Base-by-base conservation (phyloP, 2,329 filamentous ascomycete genomes). In the Dactylellina parvicollis region DNA sequence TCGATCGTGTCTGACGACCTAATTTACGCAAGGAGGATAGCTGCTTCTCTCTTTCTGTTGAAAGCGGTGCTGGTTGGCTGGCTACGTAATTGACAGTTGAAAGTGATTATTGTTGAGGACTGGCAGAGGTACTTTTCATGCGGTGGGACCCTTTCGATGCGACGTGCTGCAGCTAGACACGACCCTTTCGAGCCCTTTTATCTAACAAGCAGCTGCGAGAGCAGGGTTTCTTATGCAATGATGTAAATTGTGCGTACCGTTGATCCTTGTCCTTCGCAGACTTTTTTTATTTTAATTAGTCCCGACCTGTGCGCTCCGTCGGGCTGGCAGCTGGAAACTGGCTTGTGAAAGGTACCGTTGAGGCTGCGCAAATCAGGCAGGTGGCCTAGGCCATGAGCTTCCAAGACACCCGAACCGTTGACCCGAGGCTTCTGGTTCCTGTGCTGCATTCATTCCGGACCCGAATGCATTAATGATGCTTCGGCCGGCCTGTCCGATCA, bases 261-360 rank as follows among this genome's bases (percentile, higher is more conserved):
- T 32, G 30, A 22, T 32, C 30, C 32, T 47, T 54, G 64, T 22
- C 34, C n/a, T 14, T 26, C 55, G 24, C 42, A 46, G n/a, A 46
- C 16, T 59, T 59, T 59, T 47, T 59, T 36, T 36, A 9, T 34
- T 3, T 34, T 14, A n/a, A n/a, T 44, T 40, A 3, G 14, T 40
- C 8, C n/a, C 30, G 5, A 32, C 7, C 36, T 40, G 9, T 16
- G 7, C 32, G 9, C 18, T 18, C 47, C 30, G 30, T 36, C 30
- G 30, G 30, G 34, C 54, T 57, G 54, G 32, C 12, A 18, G 8
- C 18, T 40, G 18, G 16, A 20, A n/a, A 49, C 42, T 69, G 64
- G 64, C 64, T 69, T 61, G 64, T 69, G 64, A 69, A 67, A 69
- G 64, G 64, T 42, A 67, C 61, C 34, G 62, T 67, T 67, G 62